Percentiles rank a stretch among this genome's conserved stretches.
phyloP scores from a whole-genome alignment of 805 yeast species.

The Kodamaea hsintzibuensis region DNA sequence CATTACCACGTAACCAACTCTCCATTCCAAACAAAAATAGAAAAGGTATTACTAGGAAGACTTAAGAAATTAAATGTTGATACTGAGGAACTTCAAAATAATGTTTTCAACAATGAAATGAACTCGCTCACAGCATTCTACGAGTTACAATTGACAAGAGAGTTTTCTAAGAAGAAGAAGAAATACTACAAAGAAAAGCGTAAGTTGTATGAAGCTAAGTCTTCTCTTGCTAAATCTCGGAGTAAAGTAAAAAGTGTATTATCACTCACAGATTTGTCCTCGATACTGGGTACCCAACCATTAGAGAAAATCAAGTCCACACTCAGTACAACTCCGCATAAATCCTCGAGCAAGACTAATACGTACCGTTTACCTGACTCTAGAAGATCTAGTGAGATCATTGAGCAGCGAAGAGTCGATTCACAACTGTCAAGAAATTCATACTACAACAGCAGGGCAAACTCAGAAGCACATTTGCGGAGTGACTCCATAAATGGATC shows the following conservation, averaged over 20 bases:
- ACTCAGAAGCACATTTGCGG: background rate
- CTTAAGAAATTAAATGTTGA: slow-evolving; percentile 65
- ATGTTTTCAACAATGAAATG: slow-evolving; percentile 59
- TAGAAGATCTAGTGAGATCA: slow-evolving; percentile 3
- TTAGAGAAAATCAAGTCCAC: slow-evolving; percentile 39
- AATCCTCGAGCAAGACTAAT: slow-evolving; percentile 12
- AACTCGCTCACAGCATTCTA: slow-evolving; percentile 77
- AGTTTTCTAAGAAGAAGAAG: slow-evolving; percentile 36
- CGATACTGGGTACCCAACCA: slow-evolving; percentile 28
- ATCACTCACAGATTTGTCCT: slow-evolving; percentile 31
- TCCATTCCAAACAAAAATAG: slow-evolving; percentile 62
- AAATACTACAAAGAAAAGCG: slow-evolving; percentile 32
- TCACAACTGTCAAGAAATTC: slow-evolving; percentile 17
- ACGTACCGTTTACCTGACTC: slow-evolving; percentile 7
- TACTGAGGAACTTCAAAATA: slow-evolving; percentile 54
- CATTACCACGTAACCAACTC: slow-evolving; percentile 30
- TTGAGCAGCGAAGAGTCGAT: slow-evolving; percentile 9
- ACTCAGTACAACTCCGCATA: slow-evolving; percentile 30
- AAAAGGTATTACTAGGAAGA: slow-evolving; percentile 58
- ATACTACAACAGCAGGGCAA: slow-evolving; percentile 7
- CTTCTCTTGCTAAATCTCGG: slow-evolving; percentile 35
- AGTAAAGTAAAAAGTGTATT: slow-evolving; percentile 39
- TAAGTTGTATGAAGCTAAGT: slow-evolving; percentile 34
- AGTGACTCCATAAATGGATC: slow-evolving; percentile 8
- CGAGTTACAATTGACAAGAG: slow-evolving; percentile 62